Conservation (phyloP, 176 grass and related monocot genomes). For the Carex littledalei region DNA sequence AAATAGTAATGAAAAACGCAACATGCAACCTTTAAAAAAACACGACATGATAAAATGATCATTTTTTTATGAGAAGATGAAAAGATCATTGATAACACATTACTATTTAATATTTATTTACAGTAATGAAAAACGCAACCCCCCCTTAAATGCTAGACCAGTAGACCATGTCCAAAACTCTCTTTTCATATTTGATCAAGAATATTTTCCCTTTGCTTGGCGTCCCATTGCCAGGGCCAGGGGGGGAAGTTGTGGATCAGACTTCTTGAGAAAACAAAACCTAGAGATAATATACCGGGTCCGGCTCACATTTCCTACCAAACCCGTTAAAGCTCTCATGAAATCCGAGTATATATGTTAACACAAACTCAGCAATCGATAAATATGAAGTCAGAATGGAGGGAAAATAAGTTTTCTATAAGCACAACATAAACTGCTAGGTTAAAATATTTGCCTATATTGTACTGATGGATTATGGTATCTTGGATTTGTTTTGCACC, state of each 20-base stretch:
- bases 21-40: no score
- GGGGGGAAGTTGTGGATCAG: constrained; percentile 4
- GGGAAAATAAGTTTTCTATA: neutral
- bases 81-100: no score
- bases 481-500: neutral
- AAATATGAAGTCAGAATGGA: neutral
- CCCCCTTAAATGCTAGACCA: neutral
- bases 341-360: neutral
- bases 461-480: neutral
- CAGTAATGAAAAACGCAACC: neutral
- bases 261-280: constrained; percentile 13
- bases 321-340: neutral
- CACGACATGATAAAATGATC: no score
- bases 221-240: neutral
- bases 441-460: neutral
- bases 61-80: no score
- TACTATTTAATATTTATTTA: no score
- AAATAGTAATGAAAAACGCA: neutral
- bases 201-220: neutral
- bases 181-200: neutral
- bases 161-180: neutral
- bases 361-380: neutral
- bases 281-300: constrained; percentile 16
- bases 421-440: neutral
- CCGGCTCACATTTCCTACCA: neutral